Percentiles rank a stretch among this genome's conserved stretches.
Conservation (phyloP, 2,329 filamentous ascomycete species). For the Aspergillus neotritici region DNA sequence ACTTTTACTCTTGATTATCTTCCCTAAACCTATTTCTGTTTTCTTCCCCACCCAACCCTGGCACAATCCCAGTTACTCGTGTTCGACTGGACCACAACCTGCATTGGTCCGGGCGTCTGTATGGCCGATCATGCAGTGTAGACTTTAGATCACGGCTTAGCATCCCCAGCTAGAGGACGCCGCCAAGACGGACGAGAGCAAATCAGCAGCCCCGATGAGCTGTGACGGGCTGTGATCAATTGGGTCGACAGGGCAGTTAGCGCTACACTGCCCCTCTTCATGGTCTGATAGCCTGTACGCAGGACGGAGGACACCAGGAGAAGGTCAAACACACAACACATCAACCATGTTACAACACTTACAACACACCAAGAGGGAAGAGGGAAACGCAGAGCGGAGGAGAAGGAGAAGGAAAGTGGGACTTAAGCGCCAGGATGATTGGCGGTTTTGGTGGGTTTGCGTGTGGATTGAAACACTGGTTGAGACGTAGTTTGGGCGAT, state of each 20-base stretch:
- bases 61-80: no score
- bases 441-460: not conserved
- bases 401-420: not conserved
- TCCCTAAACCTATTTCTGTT: no score
- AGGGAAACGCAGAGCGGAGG: not conserved
- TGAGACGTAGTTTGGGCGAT: constrained; percentile 9
- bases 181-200: constrained; percentile 4
- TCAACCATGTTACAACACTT: no score
- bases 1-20: no score
- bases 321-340: no score
- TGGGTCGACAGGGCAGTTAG: not conserved
- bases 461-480: constrained; percentile 21
- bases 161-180: constrained; percentile 3
- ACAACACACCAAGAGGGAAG: not conserved
- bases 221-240: constrained; percentile 2
- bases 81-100: constrained; percentile 1
- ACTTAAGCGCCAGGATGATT: constrained; percentile 10
- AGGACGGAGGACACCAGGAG: no score
- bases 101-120: constrained; percentile 12
- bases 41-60: no score
- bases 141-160: constrained; percentile 20
- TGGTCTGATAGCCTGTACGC: no score
- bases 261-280: not conserved
- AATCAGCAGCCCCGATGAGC: constrained; percentile 5
- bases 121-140: constrained; percentile 18